These are phyloP conservation scores for Russula earlei DNA, from an alignment of 768 basidiomycete species.

Conservation along the genomic window DNA sequence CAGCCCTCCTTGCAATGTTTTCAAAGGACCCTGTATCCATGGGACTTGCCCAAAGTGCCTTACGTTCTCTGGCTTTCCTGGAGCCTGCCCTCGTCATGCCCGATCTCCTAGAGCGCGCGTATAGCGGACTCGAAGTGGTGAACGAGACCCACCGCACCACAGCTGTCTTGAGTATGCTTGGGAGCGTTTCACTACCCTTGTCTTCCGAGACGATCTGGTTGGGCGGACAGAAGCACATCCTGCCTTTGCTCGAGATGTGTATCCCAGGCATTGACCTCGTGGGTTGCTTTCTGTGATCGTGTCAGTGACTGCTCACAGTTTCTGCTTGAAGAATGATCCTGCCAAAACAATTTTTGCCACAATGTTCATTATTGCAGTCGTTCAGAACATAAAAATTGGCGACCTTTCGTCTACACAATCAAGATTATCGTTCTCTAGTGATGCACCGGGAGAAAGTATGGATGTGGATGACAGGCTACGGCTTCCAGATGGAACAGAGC, in stretches of 20 bases:
- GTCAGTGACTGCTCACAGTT: neutral
- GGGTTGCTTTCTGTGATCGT: slow-evolving; percentile 21
- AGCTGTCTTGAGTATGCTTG: slow-evolving; percentile 77
- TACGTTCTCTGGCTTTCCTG: slow-evolving; percentile 67
- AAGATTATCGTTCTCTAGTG: slow-evolving; percentile 44
- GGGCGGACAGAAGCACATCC: slow-evolving; percentile 79
- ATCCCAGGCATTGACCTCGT: slow-evolving; percentile 89
- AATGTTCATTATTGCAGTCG: slow-evolving; percentile 63
- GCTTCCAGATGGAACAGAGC: slow-evolving; percentile 45
- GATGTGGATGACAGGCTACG: slow-evolving; percentile 38
- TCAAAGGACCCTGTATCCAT: slow-evolving; percentile 77
- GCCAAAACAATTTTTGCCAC: slow-evolving; percentile 72
- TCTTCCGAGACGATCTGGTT: slow-evolving; percentile 73
- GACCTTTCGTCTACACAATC: slow-evolving; percentile 59
- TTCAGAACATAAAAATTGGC: slow-evolving; percentile 70
- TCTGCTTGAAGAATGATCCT: slow-evolving; percentile 55
- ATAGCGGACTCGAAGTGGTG: slow-evolving; percentile 83
- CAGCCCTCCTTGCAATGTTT: slow-evolving; percentile 86
- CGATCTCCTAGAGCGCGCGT: slow-evolving; percentile 82
- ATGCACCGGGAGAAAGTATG: slow-evolving; percentile 47
- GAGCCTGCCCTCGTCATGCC: slow-evolving; percentile 87
- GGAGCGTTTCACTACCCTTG: slow-evolving; percentile 66
- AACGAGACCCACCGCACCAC: slow-evolving; percentile 95
- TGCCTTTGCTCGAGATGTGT: slow-evolving; percentile 80
- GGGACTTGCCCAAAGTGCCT: slow-evolving; percentile 68